Conservation (phyloP, 768 basidiomycete genomes). For the Termitomyces sp. region DNA sequence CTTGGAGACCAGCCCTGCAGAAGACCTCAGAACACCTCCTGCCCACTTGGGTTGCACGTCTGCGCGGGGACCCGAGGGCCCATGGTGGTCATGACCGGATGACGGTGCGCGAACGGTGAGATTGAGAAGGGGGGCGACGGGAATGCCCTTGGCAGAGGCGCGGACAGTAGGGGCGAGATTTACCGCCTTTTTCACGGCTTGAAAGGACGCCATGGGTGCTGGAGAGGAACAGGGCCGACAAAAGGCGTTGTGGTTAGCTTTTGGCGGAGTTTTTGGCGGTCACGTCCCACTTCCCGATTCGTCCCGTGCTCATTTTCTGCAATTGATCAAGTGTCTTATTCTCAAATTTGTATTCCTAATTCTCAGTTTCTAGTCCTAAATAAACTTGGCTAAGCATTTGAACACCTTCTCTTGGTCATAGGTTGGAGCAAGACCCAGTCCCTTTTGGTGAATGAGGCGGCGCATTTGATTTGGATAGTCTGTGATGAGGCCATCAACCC, state of each 20-base stretch:
- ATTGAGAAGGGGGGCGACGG: slow-evolving; percentile 72
- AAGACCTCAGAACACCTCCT: slow-evolving; percentile 48
- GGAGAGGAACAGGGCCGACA: slow-evolving; percentile 19
- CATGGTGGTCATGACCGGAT: slow-evolving; percentile 58
- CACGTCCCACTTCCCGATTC: slow-evolving; percentile 38
- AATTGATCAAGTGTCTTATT: too few species aligned
- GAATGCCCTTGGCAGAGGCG: slow-evolving; percentile 76
- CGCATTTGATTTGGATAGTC: slow-evolving; percentile 67
- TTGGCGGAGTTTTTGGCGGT: slow-evolving; percentile 29
- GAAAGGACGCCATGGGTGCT: slow-evolving; percentile 62
- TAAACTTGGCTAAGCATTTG: slow-evolving; percentile 43
- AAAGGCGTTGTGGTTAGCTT: slow-evolving; percentile 22
- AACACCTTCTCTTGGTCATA: slow-evolving; percentile 60
- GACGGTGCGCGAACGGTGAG: slow-evolving; percentile 63
- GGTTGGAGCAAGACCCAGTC: slow-evolving; percentile 49
- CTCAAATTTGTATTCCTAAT: too few species aligned
- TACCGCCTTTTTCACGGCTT: slow-evolving; percentile 77
- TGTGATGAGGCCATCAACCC: slow-evolving; percentile 76
- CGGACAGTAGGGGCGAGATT: slow-evolving; percentile 81
- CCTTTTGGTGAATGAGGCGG: slow-evolving; percentile 51
- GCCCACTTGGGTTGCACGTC: slow-evolving; percentile 65
- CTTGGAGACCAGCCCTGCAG: slow-evolving; percentile 59
- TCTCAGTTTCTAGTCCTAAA: neutral
- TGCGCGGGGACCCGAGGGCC: slow-evolving; percentile 48
- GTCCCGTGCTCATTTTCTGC: slow-evolving; percentile 21